phyloP scores from a whole-genome alignment of 2,329 filamentous ascomycete species.

The Colletotrichum filicis region DNA sequence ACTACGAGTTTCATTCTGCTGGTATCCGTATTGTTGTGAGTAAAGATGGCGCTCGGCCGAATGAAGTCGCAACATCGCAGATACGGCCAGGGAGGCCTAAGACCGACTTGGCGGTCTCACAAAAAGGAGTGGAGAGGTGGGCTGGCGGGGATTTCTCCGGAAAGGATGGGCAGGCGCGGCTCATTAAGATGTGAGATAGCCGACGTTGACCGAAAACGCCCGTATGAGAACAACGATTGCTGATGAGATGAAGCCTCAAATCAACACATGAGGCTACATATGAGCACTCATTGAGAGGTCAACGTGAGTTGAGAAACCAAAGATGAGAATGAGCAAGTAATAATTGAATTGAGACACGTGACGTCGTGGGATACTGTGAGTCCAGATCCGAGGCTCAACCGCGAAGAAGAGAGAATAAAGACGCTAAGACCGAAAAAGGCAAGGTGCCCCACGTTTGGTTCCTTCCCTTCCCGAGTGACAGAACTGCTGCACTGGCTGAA shows the following conservation, averaged over 20 bases:
- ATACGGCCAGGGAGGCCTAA: not conserved
- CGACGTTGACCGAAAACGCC: not conserved
- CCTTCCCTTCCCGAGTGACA: slow-evolving; percentile 30
- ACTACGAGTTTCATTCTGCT: not conserved
- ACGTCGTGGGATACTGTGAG: not conserved
- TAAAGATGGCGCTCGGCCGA: slow-evolving; percentile 15
- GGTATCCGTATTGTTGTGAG: not conserved
- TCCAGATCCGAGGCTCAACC: slow-evolving; percentile 28
- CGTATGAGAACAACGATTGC: not conserved
- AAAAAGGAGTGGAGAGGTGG: slow-evolving; percentile 15
- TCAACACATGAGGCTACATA: not conserved
- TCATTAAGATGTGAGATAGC: not conserved
- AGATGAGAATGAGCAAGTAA: not conserved
- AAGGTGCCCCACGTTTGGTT: slow-evolving; percentile 18
- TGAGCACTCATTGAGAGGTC: not conserved
- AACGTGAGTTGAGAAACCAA: not conserved
- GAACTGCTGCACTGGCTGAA: not conserved
- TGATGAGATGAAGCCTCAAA: not conserved
- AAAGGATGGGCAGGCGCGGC: not conserved
- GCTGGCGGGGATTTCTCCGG: slow-evolving; percentile 16
- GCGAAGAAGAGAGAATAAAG: not conserved
- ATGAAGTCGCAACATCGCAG: slow-evolving; percentile 1
- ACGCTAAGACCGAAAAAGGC: not conserved
- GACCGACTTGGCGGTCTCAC: slow-evolving; percentile 23
- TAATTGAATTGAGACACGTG: not conserved